Conservation (phyloP, 1,284 basidiomycete species). For the Peniophora sp. region DNA sequence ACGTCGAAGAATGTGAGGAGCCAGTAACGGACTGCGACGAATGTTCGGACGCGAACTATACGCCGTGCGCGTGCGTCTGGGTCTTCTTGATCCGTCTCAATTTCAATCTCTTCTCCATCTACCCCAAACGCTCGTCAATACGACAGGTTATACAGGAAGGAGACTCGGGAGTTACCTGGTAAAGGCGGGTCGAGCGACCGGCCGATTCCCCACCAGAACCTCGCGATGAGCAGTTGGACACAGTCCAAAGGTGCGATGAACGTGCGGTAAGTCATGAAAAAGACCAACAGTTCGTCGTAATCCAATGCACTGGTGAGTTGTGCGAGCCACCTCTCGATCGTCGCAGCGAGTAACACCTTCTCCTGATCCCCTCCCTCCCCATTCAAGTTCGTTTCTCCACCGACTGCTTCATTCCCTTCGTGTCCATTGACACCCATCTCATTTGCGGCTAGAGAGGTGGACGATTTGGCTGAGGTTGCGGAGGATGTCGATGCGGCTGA, state of each 20-base stretch:
- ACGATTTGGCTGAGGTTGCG: constrained; percentile 15
- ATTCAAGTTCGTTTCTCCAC: background rate
- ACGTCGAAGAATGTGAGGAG: constrained; percentile 79
- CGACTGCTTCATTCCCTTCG: background rate
- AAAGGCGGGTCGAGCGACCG: constrained; percentile 7
- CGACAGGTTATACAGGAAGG: no score
- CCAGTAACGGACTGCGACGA: constrained; percentile 84
- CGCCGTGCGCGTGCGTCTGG: constrained; percentile 62
- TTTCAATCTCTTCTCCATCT: no score
- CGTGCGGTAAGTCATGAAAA: constrained; percentile 83
- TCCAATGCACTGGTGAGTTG: constrained; percentile 79
- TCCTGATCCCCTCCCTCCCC: constrained; percentile 20
- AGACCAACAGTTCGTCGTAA: constrained; percentile 77
- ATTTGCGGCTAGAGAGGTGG: constrained; percentile 6
- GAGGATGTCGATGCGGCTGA: no score
- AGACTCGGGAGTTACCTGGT: no score
- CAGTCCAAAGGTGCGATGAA: constrained; percentile 74
- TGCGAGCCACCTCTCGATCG: constrained; percentile 85
- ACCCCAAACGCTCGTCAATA: no score
- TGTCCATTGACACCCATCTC: background rate
- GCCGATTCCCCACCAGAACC: constrained; percentile 82
- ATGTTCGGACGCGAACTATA: constrained; percentile 79
- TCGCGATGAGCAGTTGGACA: constrained; percentile 69
- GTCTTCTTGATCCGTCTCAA: constrained; percentile 17
- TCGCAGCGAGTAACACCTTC: constrained; percentile 71